Evolutionary conservation across 2,329 filamentous ascomycete species (phyloP).

Genomic region (Diaporthe vaccinii): DNA sequence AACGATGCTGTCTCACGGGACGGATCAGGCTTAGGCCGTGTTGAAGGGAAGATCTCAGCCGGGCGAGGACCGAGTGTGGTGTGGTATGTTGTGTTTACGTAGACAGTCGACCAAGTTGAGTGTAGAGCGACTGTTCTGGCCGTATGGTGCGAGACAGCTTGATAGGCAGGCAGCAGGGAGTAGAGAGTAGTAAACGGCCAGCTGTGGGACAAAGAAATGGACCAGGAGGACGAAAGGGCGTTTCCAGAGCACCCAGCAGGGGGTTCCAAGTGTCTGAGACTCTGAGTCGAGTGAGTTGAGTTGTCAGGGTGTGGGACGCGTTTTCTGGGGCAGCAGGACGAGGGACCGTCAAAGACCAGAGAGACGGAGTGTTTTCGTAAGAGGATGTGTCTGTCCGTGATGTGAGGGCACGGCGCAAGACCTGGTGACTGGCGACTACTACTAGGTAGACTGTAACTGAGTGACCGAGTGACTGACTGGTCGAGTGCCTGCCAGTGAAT

Average conservation of each 20-base stretch:
- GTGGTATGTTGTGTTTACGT: background rate
- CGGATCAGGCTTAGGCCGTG: background rate
- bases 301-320: background rate
- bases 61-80: background rate
- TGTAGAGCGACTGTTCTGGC: background rate
- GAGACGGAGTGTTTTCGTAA: background rate
- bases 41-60: background rate
- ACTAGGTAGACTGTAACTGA: background rate
- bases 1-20: constrained; percentile 26
- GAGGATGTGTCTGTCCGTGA: background rate
- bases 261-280: background rate
- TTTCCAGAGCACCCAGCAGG: background rate
- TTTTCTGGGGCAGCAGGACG: background rate
- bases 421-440: background rate
- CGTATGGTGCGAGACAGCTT: background rate
- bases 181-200: background rate
- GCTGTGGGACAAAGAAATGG: background rate
- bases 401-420: background rate
- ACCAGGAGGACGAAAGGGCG: background rate
- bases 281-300: background rate
- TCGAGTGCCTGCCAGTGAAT: background rate
- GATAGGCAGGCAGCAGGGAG: background rate
- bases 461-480: background rate
- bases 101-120: background rate
- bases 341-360: background rate